phyloP scores from a whole-genome alignment of 1,139 yeast genomes.

The Protomyces gravidus region DNA sequence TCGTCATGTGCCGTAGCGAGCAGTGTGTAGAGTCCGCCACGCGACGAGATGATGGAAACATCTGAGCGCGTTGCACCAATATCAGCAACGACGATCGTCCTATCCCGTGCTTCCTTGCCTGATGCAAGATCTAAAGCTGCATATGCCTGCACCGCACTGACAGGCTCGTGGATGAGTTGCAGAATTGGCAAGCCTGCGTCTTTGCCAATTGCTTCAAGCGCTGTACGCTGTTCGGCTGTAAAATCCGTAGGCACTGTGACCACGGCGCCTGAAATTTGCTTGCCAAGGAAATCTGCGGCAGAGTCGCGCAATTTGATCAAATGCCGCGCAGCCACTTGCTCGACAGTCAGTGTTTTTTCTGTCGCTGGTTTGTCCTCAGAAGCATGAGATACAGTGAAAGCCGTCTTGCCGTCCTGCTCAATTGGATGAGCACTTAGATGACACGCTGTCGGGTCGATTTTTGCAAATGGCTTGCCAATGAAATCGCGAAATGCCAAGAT shows the following conservation, averaged over 20 bases:
- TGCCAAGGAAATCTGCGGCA: conserved; percentile 90
- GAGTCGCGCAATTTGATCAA: conserved; percentile 75
- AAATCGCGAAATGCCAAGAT: conserved; percentile 90
- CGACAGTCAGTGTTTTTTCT: conserved; percentile 54
- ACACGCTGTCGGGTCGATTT: conserved; percentile 61
- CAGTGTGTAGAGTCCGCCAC: conserved; percentile 90
- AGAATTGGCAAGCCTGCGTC: conserved; percentile 73
- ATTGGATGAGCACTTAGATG: conserved; percentile 70
- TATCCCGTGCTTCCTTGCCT: conserved; percentile 61
- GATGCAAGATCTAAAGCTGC: conserved; percentile 38
- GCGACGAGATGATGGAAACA: conserved; percentile 86
- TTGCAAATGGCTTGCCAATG: conserved; percentile 64
- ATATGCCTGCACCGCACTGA: conserved; percentile 79
- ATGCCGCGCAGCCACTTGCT: conserved; percentile 80
- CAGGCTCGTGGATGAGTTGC: conserved; percentile 89
- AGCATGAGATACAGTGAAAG: conserved; percentile 51
- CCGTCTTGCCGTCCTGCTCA: conserved; percentile 64
- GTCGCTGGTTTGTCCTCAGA: conserved; percentile 45
- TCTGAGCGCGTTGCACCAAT: conserved; percentile 96
- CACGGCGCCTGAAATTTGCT: conserved; percentile 73
- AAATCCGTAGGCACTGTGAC: conserved; percentile 90
- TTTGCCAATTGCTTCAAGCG: conserved; percentile 58
- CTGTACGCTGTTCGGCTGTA: conserved; percentile 64
- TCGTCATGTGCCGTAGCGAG: conserved; percentile 80
- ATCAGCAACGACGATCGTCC: conserved; percentile 86